Evolutionary conservation across 2,329 filamentous ascomycete species (phyloP).

Genomic region (Blastomyces percursus): DNA sequence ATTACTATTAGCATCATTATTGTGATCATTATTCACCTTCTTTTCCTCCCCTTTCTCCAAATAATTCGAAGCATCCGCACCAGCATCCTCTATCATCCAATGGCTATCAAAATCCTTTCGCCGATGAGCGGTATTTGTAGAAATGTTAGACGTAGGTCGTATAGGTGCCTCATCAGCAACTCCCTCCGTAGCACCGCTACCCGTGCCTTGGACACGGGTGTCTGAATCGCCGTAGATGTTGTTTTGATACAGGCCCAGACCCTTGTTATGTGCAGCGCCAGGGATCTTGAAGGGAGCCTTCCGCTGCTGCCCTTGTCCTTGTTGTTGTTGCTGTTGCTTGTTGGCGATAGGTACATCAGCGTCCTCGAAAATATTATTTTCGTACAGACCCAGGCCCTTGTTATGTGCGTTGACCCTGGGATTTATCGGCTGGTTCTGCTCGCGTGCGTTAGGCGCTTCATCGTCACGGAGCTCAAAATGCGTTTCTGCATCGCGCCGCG

Average conservation of each 20-base stretch:
- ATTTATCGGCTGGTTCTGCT: constrained; percentile 19
- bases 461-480: constrained; percentile 82
- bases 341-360: constrained; percentile 34
- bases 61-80: neutral
- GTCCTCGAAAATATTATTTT: constrained; percentile 61
- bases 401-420: constrained; percentile 44
- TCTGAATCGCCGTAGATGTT: constrained; percentile 56
- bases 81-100: constrained; percentile 58
- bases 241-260: constrained; percentile 64
- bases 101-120: constrained; percentile 67
- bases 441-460: constrained; percentile 46
- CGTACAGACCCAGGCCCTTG: constrained; percentile 60
- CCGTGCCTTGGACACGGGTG: constrained; percentile 19
- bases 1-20: neutral
- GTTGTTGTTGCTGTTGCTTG: neutral
- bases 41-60: neutral
- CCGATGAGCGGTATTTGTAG: constrained; percentile 44
- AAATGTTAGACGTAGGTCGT: constrained; percentile 58
- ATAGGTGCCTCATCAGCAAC: constrained; percentile 34
- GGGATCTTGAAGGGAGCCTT: constrained; percentile 27
- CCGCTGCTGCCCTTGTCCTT: constrained; percentile 14
- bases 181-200: constrained; percentile 9
- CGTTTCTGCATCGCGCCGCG: constrained; percentile 65
- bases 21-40: neutral
- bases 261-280: constrained; percentile 52